A percentile compares a stretch with the other conserved stretches of the same genome.
These are phyloP conservation scores for Pterocarpus macrocarpus DNA, from an alignment of 306 rosid species.

Conservation along the genomic window DNA sequence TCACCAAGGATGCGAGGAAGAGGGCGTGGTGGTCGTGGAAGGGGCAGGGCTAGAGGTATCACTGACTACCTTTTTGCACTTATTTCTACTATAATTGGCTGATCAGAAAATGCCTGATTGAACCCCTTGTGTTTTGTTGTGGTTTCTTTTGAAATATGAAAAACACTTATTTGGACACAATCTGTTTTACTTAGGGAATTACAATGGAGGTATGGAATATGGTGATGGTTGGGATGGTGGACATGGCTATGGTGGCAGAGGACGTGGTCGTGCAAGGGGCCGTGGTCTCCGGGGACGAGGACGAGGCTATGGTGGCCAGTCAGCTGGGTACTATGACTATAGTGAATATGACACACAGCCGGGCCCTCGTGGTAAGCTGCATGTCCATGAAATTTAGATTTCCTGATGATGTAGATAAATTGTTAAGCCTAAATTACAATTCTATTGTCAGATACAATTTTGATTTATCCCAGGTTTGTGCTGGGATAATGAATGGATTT, in stretches of 20 bases:
- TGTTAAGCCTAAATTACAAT: conserved; percentile 8
- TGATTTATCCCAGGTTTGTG: background rate
- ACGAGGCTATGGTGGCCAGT: conserved; percentile 65
- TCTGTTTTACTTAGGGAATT: conserved; percentile 56
- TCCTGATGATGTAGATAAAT: conserved; percentile 9
- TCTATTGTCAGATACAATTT: conserved; percentile 16
- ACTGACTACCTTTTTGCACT: conserved; percentile 26
- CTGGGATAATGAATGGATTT: background rate
- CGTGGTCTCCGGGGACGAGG: conserved; percentile 67
- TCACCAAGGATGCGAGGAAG: conserved; percentile 73
- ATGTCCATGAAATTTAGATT: conserved; percentile 3
- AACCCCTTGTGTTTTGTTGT: background rate
- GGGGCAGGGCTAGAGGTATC: conserved; percentile 81
- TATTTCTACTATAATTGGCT: conserved; percentile 21
- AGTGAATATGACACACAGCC: conserved; percentile 65
- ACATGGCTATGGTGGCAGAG: conserved; percentile 77
- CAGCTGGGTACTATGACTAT: conserved; percentile 66
- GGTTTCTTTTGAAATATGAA: background rate
- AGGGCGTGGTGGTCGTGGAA: conserved; percentile 73
- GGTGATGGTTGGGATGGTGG: conserved; percentile 86
- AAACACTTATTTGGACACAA: background rate
- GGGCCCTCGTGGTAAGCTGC: conserved; percentile 68
- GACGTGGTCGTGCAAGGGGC: conserved; percentile 75
- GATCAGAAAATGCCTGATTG: background rate
- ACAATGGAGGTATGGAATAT: conserved; percentile 72